phyloP scores from a whole-genome alignment of 768 basidiomycete genomes.

The Cystobasidium tubakii region DNA sequence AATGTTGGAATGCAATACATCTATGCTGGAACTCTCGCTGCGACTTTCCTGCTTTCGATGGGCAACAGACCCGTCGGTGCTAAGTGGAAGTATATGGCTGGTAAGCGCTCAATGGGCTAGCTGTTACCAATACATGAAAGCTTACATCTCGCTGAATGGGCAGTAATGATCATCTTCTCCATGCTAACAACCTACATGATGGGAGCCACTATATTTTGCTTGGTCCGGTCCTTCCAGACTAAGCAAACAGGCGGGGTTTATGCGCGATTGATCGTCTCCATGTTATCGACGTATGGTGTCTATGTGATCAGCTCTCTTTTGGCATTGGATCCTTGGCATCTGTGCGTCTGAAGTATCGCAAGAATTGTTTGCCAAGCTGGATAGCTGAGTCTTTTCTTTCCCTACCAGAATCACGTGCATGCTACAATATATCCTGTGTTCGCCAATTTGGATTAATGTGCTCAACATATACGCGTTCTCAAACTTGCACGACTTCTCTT shows the following conservation, averaged over 20 bases:
- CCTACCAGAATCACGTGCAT: constrained; percentile 73
- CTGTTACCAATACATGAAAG: neutral
- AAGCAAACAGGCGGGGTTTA: constrained; percentile 60
- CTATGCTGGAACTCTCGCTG: constrained; percentile 76
- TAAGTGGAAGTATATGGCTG: constrained; percentile 76
- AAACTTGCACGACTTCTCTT: constrained; percentile 56
- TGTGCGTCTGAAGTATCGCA: neutral
- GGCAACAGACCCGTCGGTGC: constrained; percentile 70
- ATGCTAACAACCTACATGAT: constrained; percentile 77
- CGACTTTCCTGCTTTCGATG: constrained; percentile 89
- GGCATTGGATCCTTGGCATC: constrained; percentile 79
- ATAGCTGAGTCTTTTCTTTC: too few relatives aligned
- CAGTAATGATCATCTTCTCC: constrained; percentile 57
- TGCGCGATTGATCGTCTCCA: constrained; percentile 70
- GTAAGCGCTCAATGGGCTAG: constrained; percentile 49
- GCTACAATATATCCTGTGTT: constrained; percentile 72
- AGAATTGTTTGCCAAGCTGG: too few relatives aligned
- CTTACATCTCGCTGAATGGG: neutral
- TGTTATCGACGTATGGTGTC: constrained; percentile 52
- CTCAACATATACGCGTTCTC: constrained; percentile 68
- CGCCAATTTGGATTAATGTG: constrained; percentile 52
- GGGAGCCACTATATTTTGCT: constrained; percentile 72
- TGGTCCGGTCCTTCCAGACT: constrained; percentile 64
- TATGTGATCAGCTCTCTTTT: constrained; percentile 71
- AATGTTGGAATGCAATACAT: constrained; percentile 57